phyloP scores from a whole-genome alignment of 495 filamentous ascomycete species.

The Lepidopterella palustris region DNA sequence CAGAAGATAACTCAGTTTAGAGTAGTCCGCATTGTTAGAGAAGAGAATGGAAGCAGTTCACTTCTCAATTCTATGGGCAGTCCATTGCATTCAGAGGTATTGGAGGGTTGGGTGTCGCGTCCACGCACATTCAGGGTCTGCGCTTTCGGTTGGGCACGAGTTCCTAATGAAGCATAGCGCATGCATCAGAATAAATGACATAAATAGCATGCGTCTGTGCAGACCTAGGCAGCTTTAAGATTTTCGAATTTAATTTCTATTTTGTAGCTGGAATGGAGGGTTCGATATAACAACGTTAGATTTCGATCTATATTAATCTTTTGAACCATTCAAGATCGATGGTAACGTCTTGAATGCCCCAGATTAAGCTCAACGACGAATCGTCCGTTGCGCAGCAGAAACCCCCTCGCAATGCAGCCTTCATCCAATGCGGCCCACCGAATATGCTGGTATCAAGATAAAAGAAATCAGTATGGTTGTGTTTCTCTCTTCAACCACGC shows the following conservation, averaged over 20 bases:
- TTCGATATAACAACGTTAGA: too few relatives aligned
- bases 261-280: too few relatives aligned
- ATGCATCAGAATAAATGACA: too few relatives aligned
- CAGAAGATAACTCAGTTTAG: background rate
- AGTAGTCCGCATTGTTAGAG: background rate
- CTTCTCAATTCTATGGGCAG: background rate
- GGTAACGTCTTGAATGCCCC: too few relatives aligned
- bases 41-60: background rate
- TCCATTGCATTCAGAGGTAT: background rate
- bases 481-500: conserved; percentile 88
- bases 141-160: background rate
- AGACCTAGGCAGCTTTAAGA: too few relatives aligned
- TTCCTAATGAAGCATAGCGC: too few relatives aligned
- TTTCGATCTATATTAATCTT: too few relatives aligned
- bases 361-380: too few relatives aligned
- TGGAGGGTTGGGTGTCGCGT: background rate
- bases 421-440: background rate
- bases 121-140: background rate
- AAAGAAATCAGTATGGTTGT: conserved; percentile 34
- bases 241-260: too few relatives aligned
- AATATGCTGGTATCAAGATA: background rate
- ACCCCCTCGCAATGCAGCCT: background rate
- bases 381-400: too few relatives aligned
- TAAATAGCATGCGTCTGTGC: too few relatives aligned
- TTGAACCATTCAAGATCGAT: too few relatives aligned